These are phyloP conservation scores for Solanum chacoense DNA, from an alignment of 305 asterid species.

Conservation along the genomic window DNA sequence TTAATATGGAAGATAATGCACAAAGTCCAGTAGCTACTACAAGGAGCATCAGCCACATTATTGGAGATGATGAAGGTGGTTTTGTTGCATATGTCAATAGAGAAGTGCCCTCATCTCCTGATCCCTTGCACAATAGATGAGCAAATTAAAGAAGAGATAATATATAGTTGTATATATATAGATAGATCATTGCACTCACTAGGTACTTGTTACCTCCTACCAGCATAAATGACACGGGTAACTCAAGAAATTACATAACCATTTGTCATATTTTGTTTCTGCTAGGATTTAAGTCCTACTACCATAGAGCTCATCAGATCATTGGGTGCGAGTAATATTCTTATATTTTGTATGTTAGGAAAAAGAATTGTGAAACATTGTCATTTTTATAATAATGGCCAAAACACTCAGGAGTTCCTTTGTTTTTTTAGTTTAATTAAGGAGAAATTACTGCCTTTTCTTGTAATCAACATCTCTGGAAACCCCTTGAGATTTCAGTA, in stretches of 20 bases:
- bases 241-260: not conserved
- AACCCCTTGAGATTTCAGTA: not conserved
- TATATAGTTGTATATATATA: not conserved
- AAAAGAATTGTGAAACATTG: not conserved
- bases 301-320: not conserved
- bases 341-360: not conserved
- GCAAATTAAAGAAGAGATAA: not conserved
- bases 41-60: not conserved
- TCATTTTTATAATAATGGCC: not conserved
- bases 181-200: not conserved
- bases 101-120: conserved; percentile 32
- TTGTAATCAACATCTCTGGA: not conserved
- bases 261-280: not conserved
- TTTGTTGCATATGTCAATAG: conserved; percentile 18
- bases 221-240: not conserved
- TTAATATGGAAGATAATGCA: not conserved
- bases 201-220: not conserved
- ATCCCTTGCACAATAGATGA: conserved; percentile 31
- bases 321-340: not conserved
- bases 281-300: not conserved
- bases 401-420: not conserved
- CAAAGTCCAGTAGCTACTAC: not conserved
- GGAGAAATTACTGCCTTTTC: not conserved
- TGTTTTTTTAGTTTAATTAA: not conserved
- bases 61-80: conserved; percentile 3